These are phyloP conservation scores for Solanum virginianum DNA, from an alignment of 257 asterid genomes.

Conservation along the genomic window DNA sequence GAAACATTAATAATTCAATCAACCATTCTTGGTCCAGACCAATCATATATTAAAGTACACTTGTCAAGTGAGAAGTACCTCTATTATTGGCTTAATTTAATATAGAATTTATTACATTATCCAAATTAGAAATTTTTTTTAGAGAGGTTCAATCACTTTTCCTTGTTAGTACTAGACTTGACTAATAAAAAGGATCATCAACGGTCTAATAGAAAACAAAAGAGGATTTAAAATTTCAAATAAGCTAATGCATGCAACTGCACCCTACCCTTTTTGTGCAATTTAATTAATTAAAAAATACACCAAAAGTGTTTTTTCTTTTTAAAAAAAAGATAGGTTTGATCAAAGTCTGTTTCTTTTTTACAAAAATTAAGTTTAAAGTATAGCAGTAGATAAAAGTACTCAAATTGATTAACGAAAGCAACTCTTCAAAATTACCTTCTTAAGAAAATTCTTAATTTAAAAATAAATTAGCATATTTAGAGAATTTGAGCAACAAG, in stretches of 20 bases:
- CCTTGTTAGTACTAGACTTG: not conserved
- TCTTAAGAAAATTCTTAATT: too few species aligned
- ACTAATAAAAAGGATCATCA: not conserved
- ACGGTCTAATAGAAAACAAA: not conserved
- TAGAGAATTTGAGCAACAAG: not conserved
- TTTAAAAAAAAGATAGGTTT: not conserved
- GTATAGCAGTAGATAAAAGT: not conserved
- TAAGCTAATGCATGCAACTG: not conserved
- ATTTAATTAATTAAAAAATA: not conserved
- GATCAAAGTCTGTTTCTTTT: not conserved
- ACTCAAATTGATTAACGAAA: not conserved
- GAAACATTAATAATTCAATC: not conserved
- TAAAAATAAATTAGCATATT: not conserved
- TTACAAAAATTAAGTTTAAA: not conserved
- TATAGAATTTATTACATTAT: too few species aligned
- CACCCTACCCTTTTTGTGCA: not conserved
- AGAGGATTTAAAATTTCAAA: not conserved
- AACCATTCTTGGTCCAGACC: too few species aligned
- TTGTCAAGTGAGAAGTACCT: not conserved
- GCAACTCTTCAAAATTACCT: not conserved
- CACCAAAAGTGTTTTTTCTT: not conserved
- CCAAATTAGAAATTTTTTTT: not conserved
- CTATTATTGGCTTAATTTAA: not conserved
- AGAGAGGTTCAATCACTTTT: not conserved
- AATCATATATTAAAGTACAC: too few species aligned